phyloP scores from a whole-genome alignment of 2,329 filamentous ascomycete species.

The Phaeosphaeriaceae sp. region DNA sequence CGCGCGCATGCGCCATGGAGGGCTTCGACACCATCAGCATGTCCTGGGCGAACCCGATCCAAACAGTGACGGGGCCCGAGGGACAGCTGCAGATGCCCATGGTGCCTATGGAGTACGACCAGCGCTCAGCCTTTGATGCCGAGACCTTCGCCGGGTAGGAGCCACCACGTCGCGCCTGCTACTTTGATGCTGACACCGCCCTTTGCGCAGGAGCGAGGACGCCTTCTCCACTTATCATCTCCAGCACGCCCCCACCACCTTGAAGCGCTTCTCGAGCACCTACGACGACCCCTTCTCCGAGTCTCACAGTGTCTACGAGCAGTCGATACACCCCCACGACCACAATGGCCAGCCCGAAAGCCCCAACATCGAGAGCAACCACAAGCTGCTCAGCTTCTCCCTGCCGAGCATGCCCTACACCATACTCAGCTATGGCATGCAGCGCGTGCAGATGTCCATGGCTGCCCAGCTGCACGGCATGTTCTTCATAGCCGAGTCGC shows the following conservation, averaged over 20 bases:
- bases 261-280: slow-evolving; percentile 60
- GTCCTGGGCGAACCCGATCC: slow-evolving; percentile 66
- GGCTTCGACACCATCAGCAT: slow-evolving; percentile 69
- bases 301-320: slow-evolving; percentile 58
- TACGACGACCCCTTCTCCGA: slow-evolving; percentile 62
- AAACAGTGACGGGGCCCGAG: slow-evolving; percentile 57
- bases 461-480: slow-evolving; percentile 83
- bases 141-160: slow-evolving; percentile 68
- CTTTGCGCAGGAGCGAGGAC: slow-evolving; percentile 58
- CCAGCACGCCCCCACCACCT: slow-evolving; percentile 46
- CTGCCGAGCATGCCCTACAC: slow-evolving; percentile 61
- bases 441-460: slow-evolving; percentile 70
- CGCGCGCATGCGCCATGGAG: slow-evolving; percentile 55
- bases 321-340: slow-evolving; percentile 54
- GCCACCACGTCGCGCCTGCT: slow-evolving; percentile 17
- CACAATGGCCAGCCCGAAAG: slow-evolving; percentile 56
- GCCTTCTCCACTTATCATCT: slow-evolving; percentile 54
- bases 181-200: slow-evolving; percentile 35
- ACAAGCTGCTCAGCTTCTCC: slow-evolving; percentile 63
- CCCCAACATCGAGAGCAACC: slow-evolving; percentile 69
- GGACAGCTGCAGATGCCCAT: slow-evolving; percentile 51
- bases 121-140: slow-evolving; percentile 67
- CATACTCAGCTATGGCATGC: slow-evolving; percentile 70
- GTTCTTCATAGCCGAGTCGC: slow-evolving; percentile 87
- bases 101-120: slow-evolving; percentile 64